Base-by-base conservation (phyloP, 768 basidiomycete species). In the Suillus variegatus region DNA sequence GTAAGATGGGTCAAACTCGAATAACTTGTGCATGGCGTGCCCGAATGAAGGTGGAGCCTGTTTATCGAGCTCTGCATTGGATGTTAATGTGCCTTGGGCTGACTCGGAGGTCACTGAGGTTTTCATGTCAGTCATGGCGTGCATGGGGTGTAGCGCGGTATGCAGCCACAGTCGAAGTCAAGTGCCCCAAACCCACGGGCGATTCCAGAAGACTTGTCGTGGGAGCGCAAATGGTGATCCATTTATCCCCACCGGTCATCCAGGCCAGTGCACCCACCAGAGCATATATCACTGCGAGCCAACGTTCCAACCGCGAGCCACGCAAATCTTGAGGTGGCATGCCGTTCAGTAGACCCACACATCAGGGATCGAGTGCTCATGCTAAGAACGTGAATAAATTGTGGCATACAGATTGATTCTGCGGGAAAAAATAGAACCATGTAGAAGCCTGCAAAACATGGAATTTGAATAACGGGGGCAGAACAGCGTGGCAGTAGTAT, bases 11-110 rank as follows among this genome's bases (percentile, higher is more conserved):
- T 43, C 69, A 12, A 38, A 13, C 16, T 43, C 22, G n/a, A 62
- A 63, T n/a, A 64, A 32, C 46, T 60, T 38, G 62, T 80, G 83
- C 69, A 85, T 73, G 6, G 75, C 78, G 69, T 85, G 87, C 0
- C 90, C 90, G 57, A 91, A 90, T 1, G 76, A 64, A 16, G 86
- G 82, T 0, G 81, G 80, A 0, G 62, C 20, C 28, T 62, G 65
- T 44, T 71, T 68, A 66, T 72, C 74, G 7, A 76, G 62, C 16
- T 74, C 65, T 32, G 52, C 47, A 55, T 65, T 49, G 41, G 64
- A 4, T 7, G 38, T 6, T 9, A 28, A 22, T 47, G 65, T 28
- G 4, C 28, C 38, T 25, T 7, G 25, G 4, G 40, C 16, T 6
- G 18, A 43, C 40, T 60, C 40, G 16, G 40, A 41, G 57, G 57